These are phyloP conservation scores for Beauveria sp. DNA, from an alignment of 2,329 filamentous ascomycete species.

Conservation along the genomic window DNA sequence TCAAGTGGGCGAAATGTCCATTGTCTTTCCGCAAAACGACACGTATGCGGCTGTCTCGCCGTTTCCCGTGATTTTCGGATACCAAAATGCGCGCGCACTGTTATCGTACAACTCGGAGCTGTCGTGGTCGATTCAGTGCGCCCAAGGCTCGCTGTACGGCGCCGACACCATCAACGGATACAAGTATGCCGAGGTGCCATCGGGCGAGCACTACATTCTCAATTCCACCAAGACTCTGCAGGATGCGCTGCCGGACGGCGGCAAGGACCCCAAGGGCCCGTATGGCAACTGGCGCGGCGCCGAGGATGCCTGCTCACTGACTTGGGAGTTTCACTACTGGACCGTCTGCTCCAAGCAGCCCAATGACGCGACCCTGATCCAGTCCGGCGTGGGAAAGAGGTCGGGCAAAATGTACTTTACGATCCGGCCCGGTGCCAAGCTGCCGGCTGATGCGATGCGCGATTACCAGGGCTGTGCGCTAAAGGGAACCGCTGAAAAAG, in stretches of 20 bases:
- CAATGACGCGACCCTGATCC: neutral
- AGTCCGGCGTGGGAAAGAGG: constrained; percentile 4
- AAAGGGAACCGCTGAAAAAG: neutral
- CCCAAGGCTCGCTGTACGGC: neutral
- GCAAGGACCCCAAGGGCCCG: neutral
- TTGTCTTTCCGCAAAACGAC: constrained; percentile 11
- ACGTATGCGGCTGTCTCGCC: constrained; percentile 5
- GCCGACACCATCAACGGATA: neutral
- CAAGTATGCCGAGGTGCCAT: neutral
- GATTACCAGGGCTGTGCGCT: constrained; percentile 6
- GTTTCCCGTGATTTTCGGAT: constrained; percentile 10
- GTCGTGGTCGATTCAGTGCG: constrained; percentile 4
- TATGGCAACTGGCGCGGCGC: neutral
- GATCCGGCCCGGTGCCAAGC: neutral
- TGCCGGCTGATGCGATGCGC: constrained; percentile 9
- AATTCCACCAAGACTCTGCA: neutral
- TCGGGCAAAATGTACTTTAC: constrained; percentile 5
- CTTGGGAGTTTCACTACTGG: neutral
- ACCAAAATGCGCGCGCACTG: constrained; percentile 1
- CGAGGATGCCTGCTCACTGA: neutral
- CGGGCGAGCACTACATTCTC: neutral
- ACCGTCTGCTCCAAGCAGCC: neutral
- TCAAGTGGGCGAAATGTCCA: neutral
- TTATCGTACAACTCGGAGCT: constrained; percentile 1
- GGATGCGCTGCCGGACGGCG: neutral